These are phyloP conservation scores for Aspergillus nidulans DNA, from an alignment of 495 filamentous ascomycete species.

Conservation along the genomic window DNA sequence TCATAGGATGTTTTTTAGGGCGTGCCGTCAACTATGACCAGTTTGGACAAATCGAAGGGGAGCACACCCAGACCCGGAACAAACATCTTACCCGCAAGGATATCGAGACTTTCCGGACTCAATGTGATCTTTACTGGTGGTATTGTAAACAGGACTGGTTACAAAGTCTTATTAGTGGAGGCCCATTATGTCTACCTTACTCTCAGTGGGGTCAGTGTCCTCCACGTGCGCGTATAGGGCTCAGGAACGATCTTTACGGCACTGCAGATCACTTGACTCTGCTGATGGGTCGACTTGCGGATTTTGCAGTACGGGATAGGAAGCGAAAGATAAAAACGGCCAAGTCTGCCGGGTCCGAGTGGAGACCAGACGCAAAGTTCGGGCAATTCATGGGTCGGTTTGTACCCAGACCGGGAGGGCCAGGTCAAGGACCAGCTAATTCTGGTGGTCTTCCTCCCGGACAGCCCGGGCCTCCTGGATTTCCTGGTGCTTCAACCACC, in stretches of 20 bases:
- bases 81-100: slow-evolving; percentile 61
- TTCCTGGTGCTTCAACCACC: not conserved
- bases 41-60: slow-evolving; percentile 39
- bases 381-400: slow-evolving; percentile 43
- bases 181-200: slow-evolving; percentile 73
- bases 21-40: slow-evolving; percentile 43
- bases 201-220: slow-evolving; percentile 77
- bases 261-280: slow-evolving; percentile 82
- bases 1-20: slow-evolving; percentile 44
- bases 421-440: slow-evolving; percentile 14
- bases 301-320: slow-evolving; percentile 76
- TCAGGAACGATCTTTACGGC: slow-evolving; percentile 76
- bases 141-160: slow-evolving; percentile 89
- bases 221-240: slow-evolving; percentile 74
- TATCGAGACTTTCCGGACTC: slow-evolving; percentile 70
- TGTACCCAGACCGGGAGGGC: slow-evolving; percentile 25
- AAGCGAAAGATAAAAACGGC: slow-evolving; percentile 63
- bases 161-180: slow-evolving; percentile 85
- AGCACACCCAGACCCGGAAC: slow-evolving; percentile 14
- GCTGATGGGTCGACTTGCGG: slow-evolving; percentile 73
- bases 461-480: slow-evolving; percentile 5
- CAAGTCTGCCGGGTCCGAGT: slow-evolving; percentile 47
- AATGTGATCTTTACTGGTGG: slow-evolving; percentile 95
- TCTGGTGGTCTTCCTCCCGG: slow-evolving; percentile 18
- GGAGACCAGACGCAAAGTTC: slow-evolving; percentile 54